Evolutionary conservation across 768 basidiomycete genomes (phyloP).

Genomic region (Strobilomyces confusus): DNA sequence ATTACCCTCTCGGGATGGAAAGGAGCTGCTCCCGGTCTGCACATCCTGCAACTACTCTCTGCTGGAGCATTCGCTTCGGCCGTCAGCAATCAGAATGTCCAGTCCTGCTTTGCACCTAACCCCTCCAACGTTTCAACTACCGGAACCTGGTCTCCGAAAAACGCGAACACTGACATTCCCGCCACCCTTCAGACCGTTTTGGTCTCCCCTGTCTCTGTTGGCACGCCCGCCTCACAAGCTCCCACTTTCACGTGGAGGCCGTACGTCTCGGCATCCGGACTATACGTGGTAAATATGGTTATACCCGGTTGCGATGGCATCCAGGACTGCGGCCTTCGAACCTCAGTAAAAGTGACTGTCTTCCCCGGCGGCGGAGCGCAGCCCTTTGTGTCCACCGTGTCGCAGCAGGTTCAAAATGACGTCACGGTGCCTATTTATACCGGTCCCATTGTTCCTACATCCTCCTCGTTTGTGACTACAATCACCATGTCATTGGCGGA

Average conservation of each 20-base stretch:
- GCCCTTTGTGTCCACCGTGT: slow-evolving; percentile 66
- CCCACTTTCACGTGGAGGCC: slow-evolving; percentile 89
- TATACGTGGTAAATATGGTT: slow-evolving; percentile 79
- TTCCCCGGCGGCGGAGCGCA: slow-evolving; percentile 68
- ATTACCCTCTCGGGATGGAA: slow-evolving; percentile 73
- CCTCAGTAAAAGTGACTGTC: slow-evolving; percentile 77
- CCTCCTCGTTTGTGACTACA: slow-evolving; percentile 65
- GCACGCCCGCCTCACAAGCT: slow-evolving; percentile 53
- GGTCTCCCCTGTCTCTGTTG: slow-evolving; percentile 61
- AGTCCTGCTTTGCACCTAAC: slow-evolving; percentile 75
- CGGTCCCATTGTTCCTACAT: slow-evolving; percentile 77
- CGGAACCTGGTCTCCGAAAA: slow-evolving; percentile 65
- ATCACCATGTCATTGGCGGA: slow-evolving; percentile 72
- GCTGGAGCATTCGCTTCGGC: slow-evolving; percentile 89
- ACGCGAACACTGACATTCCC: slow-evolving; percentile 67
- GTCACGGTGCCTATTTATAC: slow-evolving; percentile 62
- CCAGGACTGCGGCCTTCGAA: slow-evolving; percentile 76
- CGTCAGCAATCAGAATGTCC: slow-evolving; percentile 50
- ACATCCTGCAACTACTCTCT: slow-evolving; percentile 88
- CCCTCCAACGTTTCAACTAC: slow-evolving; percentile 65
- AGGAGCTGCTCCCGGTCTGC: slow-evolving; percentile 77
- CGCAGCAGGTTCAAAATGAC: slow-evolving; percentile 69
- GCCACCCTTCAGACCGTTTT: slow-evolving; percentile 79
- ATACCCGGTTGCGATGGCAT: slow-evolving; percentile 84
- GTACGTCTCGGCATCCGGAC: slow-evolving; percentile 84